Evolutionary conservation across 257 asterid genomes (phyloP), one percentile per base, ranked within the genome.

Genomic region (Solanum raphanifolium): DNA sequence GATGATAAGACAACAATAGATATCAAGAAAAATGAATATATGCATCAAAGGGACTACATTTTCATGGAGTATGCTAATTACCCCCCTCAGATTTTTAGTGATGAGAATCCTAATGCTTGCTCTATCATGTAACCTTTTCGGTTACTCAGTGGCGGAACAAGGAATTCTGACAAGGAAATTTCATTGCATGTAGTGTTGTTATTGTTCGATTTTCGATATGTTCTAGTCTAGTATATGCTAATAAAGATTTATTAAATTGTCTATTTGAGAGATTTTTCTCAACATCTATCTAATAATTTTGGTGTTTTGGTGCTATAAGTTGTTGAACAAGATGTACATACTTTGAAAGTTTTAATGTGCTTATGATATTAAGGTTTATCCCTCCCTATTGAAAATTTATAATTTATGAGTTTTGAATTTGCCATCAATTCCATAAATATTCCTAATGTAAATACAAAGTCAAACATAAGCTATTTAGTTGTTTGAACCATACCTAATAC

Each of bases 21-120:
- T 23, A 82, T 94, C 88, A 95, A 93, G 94, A 95, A 92, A 91
- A 91, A 84, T 89, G 99, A 96, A 86, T 88, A 94, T 69, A 92
- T 92, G 95, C 93, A 95, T 10, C 88, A 92, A 7, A 94, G 84
- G 89, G 87, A 95, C 91, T 88, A 93, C 92, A 87, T 91, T 92
- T 90, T 92, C 92, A 88, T 91, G 93, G 99, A 94, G 73, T 87
- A 92, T 31, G 87, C 95, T 52, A 29, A 48, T 82, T 91, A 94
- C 81, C 92, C 98, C 4, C 96, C 96, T 90, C 98, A 95, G 85
- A 48, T 95, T n/a, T 96, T 96, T 93, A 96, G 99, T 48, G 99
- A 96, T 71, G 99, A 96, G 86, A 96, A 96, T 83, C 98, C 99
- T 2, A 88, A 96, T 86, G 99, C 99, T 83, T 96, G 98, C 89